Evolutionary conservation across 129 eudicot genomes (phyloP).

Genomic region (Solidago caesia): DNA sequence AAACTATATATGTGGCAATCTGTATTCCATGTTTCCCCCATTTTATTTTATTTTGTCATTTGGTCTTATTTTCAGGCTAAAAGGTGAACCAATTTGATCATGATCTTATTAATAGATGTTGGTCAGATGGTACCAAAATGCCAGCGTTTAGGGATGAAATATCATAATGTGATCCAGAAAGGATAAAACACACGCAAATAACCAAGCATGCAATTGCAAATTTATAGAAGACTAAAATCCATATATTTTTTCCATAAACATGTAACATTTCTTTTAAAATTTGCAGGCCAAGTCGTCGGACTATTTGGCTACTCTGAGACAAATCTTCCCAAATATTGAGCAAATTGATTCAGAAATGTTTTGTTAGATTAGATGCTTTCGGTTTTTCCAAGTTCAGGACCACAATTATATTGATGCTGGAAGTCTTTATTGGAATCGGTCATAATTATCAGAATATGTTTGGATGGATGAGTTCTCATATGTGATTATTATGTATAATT

Average conservation of each 20-base stretch:
- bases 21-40: too few relatives aligned
- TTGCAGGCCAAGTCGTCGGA: conserved; percentile 62
- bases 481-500: conserved; percentile 24
- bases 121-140: not conserved
- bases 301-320: conserved; percentile 54
- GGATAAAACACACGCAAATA: not conserved
- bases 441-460: not conserved
- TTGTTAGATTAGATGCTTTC: conserved; percentile 31
- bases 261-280: not conserved
- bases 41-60: too few relatives aligned
- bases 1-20: too few relatives aligned
- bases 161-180: not conserved
- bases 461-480: not conserved
- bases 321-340: conserved; percentile 74
- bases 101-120: not conserved
- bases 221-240: not conserved
- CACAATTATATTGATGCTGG: not conserved
- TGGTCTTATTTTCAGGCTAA: too few relatives aligned
- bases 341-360: conserved; percentile 82
- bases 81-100: too few relatives aligned
- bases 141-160: not conserved
- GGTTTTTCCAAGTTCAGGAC: conserved; percentile 7
- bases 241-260: not conserved
- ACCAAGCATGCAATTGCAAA: not conserved
- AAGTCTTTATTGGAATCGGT: not conserved